These are phyloP conservation scores for Warburgia ugandensis DNA, from an alignment of 164 flowering plant species.

Conservation along the genomic window DNA sequence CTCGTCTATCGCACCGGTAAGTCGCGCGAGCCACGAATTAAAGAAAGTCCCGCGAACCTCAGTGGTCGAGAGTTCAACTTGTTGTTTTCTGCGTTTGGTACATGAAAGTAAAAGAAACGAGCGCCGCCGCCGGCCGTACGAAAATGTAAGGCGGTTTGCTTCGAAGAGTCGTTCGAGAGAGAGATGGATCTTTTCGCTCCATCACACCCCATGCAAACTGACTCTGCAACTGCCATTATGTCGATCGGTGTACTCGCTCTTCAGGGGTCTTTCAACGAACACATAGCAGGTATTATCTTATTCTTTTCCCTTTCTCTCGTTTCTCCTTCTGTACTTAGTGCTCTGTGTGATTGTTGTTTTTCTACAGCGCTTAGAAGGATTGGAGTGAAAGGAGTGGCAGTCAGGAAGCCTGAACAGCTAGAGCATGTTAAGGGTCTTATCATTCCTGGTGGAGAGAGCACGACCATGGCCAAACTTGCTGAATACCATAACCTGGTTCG, in stretches of 20 bases:
- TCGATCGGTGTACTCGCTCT: constrained; percentile 82
- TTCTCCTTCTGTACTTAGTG: not conserved
- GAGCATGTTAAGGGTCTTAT: constrained; percentile 52
- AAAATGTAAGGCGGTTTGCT: too few relatives aligned
- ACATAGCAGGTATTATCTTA: constrained; percentile 52
- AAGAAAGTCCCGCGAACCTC: too few relatives aligned
- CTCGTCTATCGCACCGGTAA: too few relatives aligned
- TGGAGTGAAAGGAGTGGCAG: constrained; percentile 82
- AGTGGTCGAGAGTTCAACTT: too few relatives aligned
- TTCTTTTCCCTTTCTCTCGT: not conserved
- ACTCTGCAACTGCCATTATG: constrained; percentile 27
- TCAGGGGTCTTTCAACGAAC: constrained; percentile 98
- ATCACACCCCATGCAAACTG: not conserved
- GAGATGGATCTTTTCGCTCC: not conserved
- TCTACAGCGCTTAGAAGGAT: constrained; percentile 56
- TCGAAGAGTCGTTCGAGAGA: not conserved
- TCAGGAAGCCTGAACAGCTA: constrained; percentile 87
- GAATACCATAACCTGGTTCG: constrained; percentile 74
- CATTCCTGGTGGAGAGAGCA: constrained; percentile 98
- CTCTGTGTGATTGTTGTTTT: not conserved
- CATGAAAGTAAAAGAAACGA: too few relatives aligned
- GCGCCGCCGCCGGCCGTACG: too few relatives aligned
- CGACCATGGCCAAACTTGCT: constrained; percentile 98
- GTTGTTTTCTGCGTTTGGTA: too few relatives aligned
- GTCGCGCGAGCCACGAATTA: too few relatives aligned